phyloP scores from a whole-genome alignment of 2,329 filamentous ascomycete genomes.

The Botryotinia globosa region DNA sequence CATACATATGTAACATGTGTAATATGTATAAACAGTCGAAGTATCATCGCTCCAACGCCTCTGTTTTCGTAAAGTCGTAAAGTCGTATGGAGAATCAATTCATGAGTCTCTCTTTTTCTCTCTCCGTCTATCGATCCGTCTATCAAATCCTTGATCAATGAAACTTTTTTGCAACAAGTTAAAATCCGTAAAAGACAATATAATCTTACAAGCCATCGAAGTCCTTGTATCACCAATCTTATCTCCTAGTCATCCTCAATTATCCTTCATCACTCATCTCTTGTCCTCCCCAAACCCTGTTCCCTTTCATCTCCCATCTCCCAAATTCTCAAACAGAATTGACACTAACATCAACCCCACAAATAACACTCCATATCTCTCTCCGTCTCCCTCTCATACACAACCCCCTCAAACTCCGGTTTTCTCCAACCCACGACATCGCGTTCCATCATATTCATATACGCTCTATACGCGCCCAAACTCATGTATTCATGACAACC shows the following conservation, averaged over 20 bases:
- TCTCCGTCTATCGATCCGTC: not conserved
- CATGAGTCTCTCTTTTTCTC: not conserved
- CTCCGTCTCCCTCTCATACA: not conserved
- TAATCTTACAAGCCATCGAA: not conserved
- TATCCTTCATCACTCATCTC: too few species aligned
- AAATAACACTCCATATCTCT: not conserved
- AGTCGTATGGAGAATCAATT: not conserved
- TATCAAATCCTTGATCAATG: not conserved
- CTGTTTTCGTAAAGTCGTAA: not conserved
- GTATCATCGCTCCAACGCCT: not conserved
- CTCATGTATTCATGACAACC: conserved; percentile 10
- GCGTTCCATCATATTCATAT: conserved; percentile 9
- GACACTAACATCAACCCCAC: not conserved
- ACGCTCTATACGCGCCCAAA: not conserved
- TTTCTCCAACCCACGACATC: not conserved
- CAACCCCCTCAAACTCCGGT: conserved; percentile 1
- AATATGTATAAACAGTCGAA: not conserved
- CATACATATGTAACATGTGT: not conserved
- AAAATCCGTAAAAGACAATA: not conserved
- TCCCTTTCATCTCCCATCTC: not conserved
- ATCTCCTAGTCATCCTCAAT: not conserved
- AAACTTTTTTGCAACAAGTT: not conserved
- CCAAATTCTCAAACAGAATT: not conserved
- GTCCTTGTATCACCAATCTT: not conserved
- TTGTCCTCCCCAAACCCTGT: not conserved